A percentile compares a stretch with the other conserved stretches of the same genome.
Evolutionary conservation across 2,329 filamentous ascomycete species (phyloP).

Genomic region (Arthroderma sp.): DNA sequence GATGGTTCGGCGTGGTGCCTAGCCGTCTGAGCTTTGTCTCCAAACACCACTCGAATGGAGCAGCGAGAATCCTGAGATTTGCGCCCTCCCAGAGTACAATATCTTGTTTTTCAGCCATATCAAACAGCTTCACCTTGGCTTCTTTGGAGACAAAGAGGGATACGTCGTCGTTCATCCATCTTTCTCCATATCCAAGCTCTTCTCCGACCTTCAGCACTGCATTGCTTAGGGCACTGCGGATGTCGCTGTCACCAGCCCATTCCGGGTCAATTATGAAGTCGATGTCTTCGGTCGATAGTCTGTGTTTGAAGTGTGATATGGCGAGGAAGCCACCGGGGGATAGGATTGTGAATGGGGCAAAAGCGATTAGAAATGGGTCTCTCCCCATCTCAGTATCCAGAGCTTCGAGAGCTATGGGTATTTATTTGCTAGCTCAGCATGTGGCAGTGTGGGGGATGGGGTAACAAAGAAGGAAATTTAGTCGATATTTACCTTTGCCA

Average conservation of each 20-base stretch:
- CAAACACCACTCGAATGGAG: constrained; percentile 8
- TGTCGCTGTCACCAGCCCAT: constrained; percentile 21
- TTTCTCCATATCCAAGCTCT: neutral
- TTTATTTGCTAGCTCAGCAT: too few relatives aligned
- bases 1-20: neutral
- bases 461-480: too few relatives aligned
- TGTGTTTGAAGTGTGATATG: constrained; percentile 18
- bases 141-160: constrained; percentile 2
- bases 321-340: constrained; percentile 21
- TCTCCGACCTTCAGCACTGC: constrained; percentile 5
- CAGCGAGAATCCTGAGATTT: constrained; percentile 4
- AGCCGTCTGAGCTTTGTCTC: constrained; percentile 7
- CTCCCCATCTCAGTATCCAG: constrained; percentile 21
- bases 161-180: constrained; percentile 8
- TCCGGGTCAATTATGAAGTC: constrained; percentile 23
- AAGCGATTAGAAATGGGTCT: constrained; percentile 19
- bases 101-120: constrained; percentile 5
- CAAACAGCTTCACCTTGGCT: constrained; percentile 1
- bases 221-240: constrained; percentile 17
- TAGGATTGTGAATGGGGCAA: constrained; percentile 21
- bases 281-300: constrained; percentile 20
- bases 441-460: too few relatives aligned
- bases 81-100: constrained; percentile 6
- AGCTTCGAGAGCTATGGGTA: constrained; percentile 15
- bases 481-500: too few relatives aligned